phyloP scores from a whole-genome alignment of 345 rosid genomes.

The Sapria himalayana region DNA sequence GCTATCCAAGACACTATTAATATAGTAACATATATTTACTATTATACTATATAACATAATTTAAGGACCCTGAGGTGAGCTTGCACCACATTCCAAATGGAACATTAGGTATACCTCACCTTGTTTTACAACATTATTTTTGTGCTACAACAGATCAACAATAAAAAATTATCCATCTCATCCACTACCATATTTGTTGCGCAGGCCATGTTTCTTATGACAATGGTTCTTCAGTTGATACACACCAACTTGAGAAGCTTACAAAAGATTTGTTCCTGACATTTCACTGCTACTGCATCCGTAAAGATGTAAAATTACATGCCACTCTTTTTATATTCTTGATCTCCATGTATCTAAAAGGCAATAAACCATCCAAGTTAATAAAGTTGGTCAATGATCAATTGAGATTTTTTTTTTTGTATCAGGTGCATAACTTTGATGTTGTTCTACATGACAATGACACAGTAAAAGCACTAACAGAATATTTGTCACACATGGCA shows the following conservation, averaged over 20 bases:
- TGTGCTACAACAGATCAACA: too few species aligned
- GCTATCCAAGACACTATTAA: too few species aligned
- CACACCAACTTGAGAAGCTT: conserved; percentile 24
- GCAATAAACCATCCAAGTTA: too few species aligned
- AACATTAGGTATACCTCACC: neutral
- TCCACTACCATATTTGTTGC: too few species aligned
- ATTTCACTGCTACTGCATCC: conserved; percentile 71
- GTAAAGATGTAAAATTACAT: conserved; percentile 39
- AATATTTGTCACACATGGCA: conserved; percentile 46
- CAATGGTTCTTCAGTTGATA: conserved; percentile 8
- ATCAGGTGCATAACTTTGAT: conserved; percentile 45
- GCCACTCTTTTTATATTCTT: neutral
- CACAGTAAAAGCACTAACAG: conserved; percentile 43
- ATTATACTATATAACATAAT: too few species aligned
- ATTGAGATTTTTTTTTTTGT: neutral
- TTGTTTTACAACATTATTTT: too few species aligned
- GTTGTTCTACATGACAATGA: conserved; percentile 42
- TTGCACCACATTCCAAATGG: too few species aligned
- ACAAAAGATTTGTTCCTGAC: conserved; percentile 46
- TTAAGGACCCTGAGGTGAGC: too few species aligned
- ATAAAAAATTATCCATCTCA: too few species aligned
- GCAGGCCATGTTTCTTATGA: conserved; percentile 5
- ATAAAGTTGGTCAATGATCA: neutral
- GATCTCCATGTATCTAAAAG: neutral
- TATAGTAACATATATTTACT: too few species aligned